These are phyloP conservation scores for Debaryomyces sp. DNA, from an alignment of 1,139 yeast genomes.

Conservation along the genomic window DNA sequence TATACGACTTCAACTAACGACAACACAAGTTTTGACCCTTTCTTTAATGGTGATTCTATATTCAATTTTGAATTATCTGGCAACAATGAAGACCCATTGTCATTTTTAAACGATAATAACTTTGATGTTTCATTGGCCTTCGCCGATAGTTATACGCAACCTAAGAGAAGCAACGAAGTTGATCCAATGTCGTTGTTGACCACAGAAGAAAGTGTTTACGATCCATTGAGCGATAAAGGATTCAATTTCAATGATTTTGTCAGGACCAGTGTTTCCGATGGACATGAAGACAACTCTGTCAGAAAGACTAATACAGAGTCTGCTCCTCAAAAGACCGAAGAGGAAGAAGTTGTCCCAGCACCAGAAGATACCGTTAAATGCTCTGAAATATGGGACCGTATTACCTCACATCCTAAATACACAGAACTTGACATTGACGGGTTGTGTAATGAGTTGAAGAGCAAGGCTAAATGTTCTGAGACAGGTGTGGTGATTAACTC, in stretches of 20 bases:
- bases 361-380: slow-evolving; percentile 56
- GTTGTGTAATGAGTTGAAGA: slow-evolving; percentile 80
- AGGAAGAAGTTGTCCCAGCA: slow-evolving; percentile 32
- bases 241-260: slow-evolving; percentile 45
- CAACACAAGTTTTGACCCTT: slow-evolving; percentile 28
- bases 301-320: background rate
- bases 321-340: slow-evolving; percentile 16
- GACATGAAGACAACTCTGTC: background rate
- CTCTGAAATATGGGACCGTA: slow-evolving; percentile 95
- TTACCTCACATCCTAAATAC: slow-evolving; percentile 90
- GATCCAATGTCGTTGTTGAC: slow-evolving; percentile 45
- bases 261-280: slow-evolving; percentile 19
- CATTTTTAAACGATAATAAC: slow-evolving; percentile 48
- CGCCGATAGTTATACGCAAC: slow-evolving; percentile 21
- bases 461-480: slow-evolving; percentile 96
- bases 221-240: slow-evolving; percentile 48
- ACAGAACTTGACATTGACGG: slow-evolving; percentile 94
- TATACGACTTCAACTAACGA: slow-evolving; percentile 12
- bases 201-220: slow-evolving; percentile 71
- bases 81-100: slow-evolving; percentile 37
- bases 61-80: slow-evolving; percentile 23
- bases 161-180: slow-evolving; percentile 18
- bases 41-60: slow-evolving; percentile 21
- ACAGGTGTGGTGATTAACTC: slow-evolving; percentile 84
- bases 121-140: slow-evolving; percentile 57